Evolutionary conservation across 352 stramenopile species (phyloP).

Genomic region (Pythium monospermum): DNA sequence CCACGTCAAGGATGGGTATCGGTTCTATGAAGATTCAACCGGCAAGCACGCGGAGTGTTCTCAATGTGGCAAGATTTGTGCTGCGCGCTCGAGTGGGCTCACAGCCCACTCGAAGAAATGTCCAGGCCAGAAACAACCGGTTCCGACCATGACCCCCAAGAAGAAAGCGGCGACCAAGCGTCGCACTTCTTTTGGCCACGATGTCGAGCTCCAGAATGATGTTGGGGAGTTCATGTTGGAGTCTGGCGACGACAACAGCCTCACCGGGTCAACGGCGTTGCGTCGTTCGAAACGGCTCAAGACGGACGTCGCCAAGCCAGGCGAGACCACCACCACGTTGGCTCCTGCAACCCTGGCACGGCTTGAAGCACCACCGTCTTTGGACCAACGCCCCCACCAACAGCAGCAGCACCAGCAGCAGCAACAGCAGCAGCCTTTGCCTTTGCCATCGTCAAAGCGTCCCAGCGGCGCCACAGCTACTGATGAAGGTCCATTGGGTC

Average conservation of each 20-base stretch:
- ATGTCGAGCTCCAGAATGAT: slow-evolving; percentile 4
- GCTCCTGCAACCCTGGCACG: too few species aligned
- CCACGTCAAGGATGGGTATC: too few species aligned
- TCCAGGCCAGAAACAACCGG: not conserved
- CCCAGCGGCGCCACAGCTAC: too few species aligned
- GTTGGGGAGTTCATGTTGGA: too few species aligned
- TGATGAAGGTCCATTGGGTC: not conserved
- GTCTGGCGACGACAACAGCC: not conserved
- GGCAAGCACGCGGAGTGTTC: slow-evolving; percentile 10
- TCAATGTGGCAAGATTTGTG: slow-evolving; percentile 6
- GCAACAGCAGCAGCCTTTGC: too few species aligned
- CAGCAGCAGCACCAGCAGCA: too few species aligned
- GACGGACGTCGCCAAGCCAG: slow-evolving; percentile 2
- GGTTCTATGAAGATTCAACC: not conserved
- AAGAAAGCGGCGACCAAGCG: slow-evolving; percentile 15
- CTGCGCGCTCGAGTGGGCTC: not conserved
- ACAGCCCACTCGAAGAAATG: slow-evolving; percentile 10
- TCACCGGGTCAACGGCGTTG: not conserved
- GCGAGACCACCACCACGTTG: too few species aligned
- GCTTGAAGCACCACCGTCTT: too few species aligned
- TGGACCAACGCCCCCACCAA: too few species aligned
- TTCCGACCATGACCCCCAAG: slow-evolving; percentile 14
- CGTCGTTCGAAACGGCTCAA: slow-evolving; percentile 21
- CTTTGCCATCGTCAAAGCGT: too few species aligned
- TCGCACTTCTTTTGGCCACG: slow-evolving; percentile 8